phyloP scores from a whole-genome alignment of 2,329 filamentous ascomycete species.

The Amauroascus verrucosus region DNA sequence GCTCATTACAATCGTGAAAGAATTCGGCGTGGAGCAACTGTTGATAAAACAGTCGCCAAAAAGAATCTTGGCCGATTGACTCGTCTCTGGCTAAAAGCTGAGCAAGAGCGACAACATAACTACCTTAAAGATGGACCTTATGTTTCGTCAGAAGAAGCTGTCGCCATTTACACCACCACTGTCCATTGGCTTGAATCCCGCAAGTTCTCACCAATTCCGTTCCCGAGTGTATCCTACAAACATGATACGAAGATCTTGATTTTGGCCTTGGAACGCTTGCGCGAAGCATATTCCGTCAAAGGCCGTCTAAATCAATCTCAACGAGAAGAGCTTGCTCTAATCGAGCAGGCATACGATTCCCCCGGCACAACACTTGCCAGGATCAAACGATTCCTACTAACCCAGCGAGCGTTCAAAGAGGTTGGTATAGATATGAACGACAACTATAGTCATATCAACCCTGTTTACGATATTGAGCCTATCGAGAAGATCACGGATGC shows the following conservation, averaged over 20 bases:
- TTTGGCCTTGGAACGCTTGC: constrained; percentile 78
- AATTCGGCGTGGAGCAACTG: constrained; percentile 89
- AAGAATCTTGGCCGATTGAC: constrained; percentile 96
- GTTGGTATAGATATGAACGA: constrained; percentile 99
- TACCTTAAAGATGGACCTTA: constrained; percentile 99
- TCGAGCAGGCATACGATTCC: constrained; percentile 96
- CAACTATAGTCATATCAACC: constrained; percentile 98
- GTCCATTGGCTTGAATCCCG: constrained; percentile 98
- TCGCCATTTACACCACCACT: constrained; percentile 96
- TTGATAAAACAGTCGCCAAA: constrained; percentile 98
- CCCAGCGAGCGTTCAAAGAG: constrained; percentile 96
- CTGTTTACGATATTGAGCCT: constrained; percentile 96
- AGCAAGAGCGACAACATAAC: constrained; percentile 97
- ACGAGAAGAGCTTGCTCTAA: constrained; percentile 88
- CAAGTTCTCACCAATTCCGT: constrained; percentile 97
- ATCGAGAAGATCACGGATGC: constrained; percentile 99
- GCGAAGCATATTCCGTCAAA: constrained; percentile 96
- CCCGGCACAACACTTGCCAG: constrained; percentile 89
- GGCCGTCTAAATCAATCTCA: constrained; percentile 94
- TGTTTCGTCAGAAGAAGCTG: constrained; percentile 94
- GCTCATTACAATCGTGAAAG: constrained; percentile 98
- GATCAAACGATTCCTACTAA: constrained; percentile 95
- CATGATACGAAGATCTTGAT: constrained; percentile 99
- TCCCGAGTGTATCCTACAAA: constrained; percentile 98
- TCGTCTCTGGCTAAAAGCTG: constrained; percentile 90